Conservation (phyloP, 2,329 filamentous ascomycete genomes). For the Calonectria ilicicola region DNA sequence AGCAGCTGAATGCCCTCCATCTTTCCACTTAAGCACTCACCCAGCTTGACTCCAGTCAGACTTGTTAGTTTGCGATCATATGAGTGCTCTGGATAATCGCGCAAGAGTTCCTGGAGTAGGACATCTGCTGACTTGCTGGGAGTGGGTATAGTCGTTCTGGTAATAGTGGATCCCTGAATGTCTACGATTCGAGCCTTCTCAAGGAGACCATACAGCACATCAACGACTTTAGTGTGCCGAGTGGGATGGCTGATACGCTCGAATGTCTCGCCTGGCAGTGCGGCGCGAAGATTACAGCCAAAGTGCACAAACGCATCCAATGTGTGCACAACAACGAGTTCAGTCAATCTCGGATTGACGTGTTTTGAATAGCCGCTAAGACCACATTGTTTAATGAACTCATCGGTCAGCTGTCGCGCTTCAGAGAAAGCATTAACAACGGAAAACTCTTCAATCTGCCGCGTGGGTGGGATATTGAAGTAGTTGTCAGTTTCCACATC, state of each 20-base stretch:
- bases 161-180: neutral
- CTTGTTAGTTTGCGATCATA: neutral
- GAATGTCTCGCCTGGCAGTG: neutral
- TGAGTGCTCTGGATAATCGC: neutral
- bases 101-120: neutral
- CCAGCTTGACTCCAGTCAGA: neutral
- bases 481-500: neutral
- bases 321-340: neutral
- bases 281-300: neutral
- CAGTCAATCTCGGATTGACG: neutral
- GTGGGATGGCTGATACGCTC: neutral
- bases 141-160: neutral
- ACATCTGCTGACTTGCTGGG: neutral
- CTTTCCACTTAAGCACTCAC: neutral
- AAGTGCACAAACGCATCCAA: constrained; percentile 1
- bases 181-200: neutral
- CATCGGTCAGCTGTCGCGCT: neutral
- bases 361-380: neutral
- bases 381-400: neutral
- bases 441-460: neutral
- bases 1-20: neutral
- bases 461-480: neutral
- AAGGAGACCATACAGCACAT: neutral
- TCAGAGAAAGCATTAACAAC: neutral
- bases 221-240: neutral